Base-by-base conservation (phyloP, 495 filamentous ascomycete genomes). In the Penicillium mononematosum region DNA sequence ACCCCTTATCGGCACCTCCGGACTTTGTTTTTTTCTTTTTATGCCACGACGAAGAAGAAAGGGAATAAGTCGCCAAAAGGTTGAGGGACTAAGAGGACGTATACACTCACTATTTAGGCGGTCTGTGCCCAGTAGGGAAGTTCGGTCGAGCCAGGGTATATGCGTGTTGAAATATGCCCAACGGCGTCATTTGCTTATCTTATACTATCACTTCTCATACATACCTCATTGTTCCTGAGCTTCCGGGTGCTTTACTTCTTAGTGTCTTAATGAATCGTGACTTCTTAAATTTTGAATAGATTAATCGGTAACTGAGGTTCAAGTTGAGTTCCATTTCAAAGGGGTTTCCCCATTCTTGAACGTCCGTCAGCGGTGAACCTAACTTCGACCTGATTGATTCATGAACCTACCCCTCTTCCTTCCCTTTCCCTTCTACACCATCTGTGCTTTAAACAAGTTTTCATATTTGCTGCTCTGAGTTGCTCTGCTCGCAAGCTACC, bases 331-430 rank as follows among this genome's bases (percentile, higher is more conserved):
- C 27, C 17, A 48, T n/a, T 29, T 29, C 44, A 46, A 29, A 27
- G 42, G 42, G 39, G 4, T 14, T 44, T 5, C 11, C 10, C 11
- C 11, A 24, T 20, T 6, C 42, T 20, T 11, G 7, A 39, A 44
- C 42, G 11, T 24, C 55, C 57, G 50, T 17, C 50, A 53, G 50
- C 38, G 50, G 50, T 53, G 50, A 53, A 53, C 50, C 50, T 44
- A 43, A 63, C 59, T 53, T 53, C 45, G 51, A 56, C 56, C 60
- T 60, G 63, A 61, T 61, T 60, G 63, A 61, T 61, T 64, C 61
- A 69, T 66, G 59, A 61, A 55, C 57, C 59, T 68, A 68, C 66
- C 66, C 65, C 62, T 66, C 64, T 55, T 53, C 59, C 54, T 57
- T 55, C 31, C 50, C 50, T 52, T 60, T 55, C 42, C 56, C 53